Evolutionary conservation across 345 rosid species (phyloP).

Genomic region (Hibiscus tridactylites): DNA sequence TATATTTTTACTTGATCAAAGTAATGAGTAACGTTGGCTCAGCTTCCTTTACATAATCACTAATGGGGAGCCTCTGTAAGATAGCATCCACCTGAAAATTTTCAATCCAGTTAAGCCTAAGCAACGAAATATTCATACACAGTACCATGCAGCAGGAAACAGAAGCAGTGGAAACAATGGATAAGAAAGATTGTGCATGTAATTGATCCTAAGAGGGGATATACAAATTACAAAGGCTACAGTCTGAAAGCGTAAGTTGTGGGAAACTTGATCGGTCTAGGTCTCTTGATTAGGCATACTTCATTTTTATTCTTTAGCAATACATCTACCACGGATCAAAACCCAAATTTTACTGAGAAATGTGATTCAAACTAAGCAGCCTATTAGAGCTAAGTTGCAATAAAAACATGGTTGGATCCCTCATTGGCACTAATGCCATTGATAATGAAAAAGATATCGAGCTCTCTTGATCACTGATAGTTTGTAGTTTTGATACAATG

Average conservation of each 20-base stretch:
- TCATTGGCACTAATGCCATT: background rate
- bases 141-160: too few relatives aligned
- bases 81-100: constrained; percentile 79
- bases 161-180: too few relatives aligned
- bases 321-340: background rate
- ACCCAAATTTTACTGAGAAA: background rate
- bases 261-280: background rate
- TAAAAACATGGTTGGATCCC: background rate
- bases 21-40: constrained; percentile 58
- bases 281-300: background rate
- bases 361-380: background rate
- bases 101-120: constrained; percentile 19
- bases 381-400: background rate
- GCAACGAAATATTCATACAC: background rate
- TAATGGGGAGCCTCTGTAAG: constrained; percentile 40
- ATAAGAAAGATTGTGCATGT: background rate
- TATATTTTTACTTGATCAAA: constrained; percentile 66
- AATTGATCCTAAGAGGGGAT: background rate
- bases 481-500: constrained; percentile 39
- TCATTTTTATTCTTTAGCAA: background rate
- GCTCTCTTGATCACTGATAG: constrained; percentile 14
- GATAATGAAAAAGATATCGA: background rate
- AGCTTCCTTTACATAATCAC: constrained; percentile 41
- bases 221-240: background rate
- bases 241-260: background rate